A percentile compares a stretch with the other conserved stretches of the same genome.
phyloP scores from a whole-genome alignment of 768 basidiomycete species.

The Coprinopsis cinerea region DNA sequence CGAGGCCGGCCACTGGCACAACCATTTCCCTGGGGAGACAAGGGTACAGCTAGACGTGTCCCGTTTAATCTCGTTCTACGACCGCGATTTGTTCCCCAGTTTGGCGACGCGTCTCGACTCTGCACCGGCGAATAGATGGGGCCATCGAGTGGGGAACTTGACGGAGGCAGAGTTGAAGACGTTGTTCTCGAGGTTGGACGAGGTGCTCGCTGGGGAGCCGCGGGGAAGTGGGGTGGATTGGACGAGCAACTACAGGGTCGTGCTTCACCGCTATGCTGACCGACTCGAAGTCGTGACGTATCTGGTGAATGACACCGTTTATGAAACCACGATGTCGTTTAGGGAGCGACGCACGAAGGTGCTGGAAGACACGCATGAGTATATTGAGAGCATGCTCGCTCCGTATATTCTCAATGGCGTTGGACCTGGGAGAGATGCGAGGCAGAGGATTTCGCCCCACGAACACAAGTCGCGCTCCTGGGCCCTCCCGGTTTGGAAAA shows the following conservation, averaged over 20 bases:
- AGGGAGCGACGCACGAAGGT: background rate
- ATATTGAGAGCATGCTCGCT: slow-evolving; percentile 25
- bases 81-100: slow-evolving; percentile 30
- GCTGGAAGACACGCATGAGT: slow-evolving; percentile 20
- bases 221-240: slow-evolving; percentile 35
- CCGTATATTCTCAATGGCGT: slow-evolving; percentile 11
- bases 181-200: slow-evolving; percentile 21
- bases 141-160: slow-evolving; percentile 30
- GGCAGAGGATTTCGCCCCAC: background rate
- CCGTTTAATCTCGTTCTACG: slow-evolving; percentile 38
- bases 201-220: slow-evolving; percentile 15
- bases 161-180: slow-evolving; percentile 19
- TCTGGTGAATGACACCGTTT: slow-evolving; percentile 22
- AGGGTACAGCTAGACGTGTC: slow-evolving; percentile 37
- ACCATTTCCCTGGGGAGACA: slow-evolving; percentile 35
- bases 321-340: background rate
- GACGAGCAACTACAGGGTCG: slow-evolving; percentile 24
- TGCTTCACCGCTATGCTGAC: slow-evolving; percentile 8
- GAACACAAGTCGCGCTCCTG: slow-evolving; percentile 17
- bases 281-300: slow-evolving; percentile 31
- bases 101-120: slow-evolving; percentile 25
- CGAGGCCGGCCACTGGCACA: slow-evolving; percentile 35
- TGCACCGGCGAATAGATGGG: slow-evolving; percentile 23
- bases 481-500: slow-evolving; percentile 21
- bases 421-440: slow-evolving; percentile 15